phyloP scores from a whole-genome alignment of 2,329 filamentous ascomycete species.

The Hymenotorrendiella dingleyae region DNA sequence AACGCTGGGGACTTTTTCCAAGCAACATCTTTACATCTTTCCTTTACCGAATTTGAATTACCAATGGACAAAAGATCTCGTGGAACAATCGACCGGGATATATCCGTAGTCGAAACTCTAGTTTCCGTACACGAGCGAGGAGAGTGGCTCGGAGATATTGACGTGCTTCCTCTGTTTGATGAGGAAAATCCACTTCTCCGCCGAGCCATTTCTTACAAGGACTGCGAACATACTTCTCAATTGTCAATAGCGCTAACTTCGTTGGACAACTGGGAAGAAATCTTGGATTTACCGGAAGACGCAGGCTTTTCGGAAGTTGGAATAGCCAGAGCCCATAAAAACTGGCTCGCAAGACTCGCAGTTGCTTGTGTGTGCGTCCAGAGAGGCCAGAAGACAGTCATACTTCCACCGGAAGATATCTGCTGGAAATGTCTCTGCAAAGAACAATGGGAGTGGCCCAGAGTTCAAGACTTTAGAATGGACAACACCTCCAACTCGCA shows the following conservation, averaged over 20 bases:
- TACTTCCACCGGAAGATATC: neutral
- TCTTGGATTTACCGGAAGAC: conserved; percentile 8
- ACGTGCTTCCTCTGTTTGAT: neutral
- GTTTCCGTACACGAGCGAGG: neutral
- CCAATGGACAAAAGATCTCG: neutral
- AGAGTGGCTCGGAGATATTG: neutral
- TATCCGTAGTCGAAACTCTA: neutral
- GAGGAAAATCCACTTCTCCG: too few relatives aligned
- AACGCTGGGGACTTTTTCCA: conserved; percentile 4
- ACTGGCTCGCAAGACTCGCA: conserved; percentile 11
- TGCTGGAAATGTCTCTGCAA: neutral
- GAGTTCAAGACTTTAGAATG: too few relatives aligned
- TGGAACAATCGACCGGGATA: conserved; percentile 6
- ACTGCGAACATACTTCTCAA: too few relatives aligned
- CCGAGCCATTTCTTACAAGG: too few relatives aligned
- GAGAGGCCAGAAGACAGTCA: neutral
- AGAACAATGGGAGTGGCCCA: too few relatives aligned
- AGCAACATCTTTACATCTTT: neutral
- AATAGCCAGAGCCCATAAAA: conserved; percentile 4
- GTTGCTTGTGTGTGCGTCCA: conserved; percentile 16
- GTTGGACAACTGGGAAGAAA: conserved; percentile 10
- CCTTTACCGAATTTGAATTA: conserved; percentile 3
- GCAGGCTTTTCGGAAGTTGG: neutral
- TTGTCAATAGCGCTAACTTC: too few relatives aligned
- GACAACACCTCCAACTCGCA: too few relatives aligned